Percentiles rank a stretch among this genome's conserved stretches.
These are phyloP conservation scores for Zygoascus bituminiphila DNA, from an alignment of 805 yeast species.

Conservation along the genomic window DNA sequence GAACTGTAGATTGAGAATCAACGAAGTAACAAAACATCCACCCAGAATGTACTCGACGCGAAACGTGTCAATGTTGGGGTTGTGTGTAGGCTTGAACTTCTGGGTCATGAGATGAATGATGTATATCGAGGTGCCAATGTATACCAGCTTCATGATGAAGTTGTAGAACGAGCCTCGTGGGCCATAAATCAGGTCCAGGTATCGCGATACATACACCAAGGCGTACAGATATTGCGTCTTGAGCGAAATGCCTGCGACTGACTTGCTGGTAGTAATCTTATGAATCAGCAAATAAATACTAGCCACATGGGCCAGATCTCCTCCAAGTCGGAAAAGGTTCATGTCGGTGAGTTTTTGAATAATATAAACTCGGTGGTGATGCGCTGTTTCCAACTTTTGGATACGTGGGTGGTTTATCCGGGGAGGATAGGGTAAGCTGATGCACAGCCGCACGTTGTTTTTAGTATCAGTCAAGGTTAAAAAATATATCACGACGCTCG, in stretches of 20 bases:
- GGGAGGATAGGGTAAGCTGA: not conserved
- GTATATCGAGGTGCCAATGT: constrained; percentile 66
- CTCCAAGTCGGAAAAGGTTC: constrained; percentile 11
- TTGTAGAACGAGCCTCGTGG: constrained; percentile 53
- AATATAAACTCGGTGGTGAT: not conserved
- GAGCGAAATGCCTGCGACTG: constrained; percentile 77
- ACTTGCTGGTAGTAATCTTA: constrained; percentile 53
- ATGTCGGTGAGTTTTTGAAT: not conserved
- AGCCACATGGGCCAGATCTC: constrained; percentile 72
- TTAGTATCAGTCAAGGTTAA: not conserved
- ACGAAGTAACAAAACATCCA: constrained; percentile 49
- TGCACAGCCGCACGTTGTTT: not conserved
- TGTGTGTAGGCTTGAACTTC: constrained; percentile 48
- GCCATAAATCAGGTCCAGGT: constrained; percentile 48
- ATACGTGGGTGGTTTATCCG: not conserved
- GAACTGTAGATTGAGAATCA: constrained; percentile 62
- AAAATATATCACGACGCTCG: not conserved
- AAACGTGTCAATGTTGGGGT: constrained; percentile 65
- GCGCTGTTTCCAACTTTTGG: not conserved
- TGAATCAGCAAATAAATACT: constrained; percentile 69
- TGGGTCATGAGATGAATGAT: constrained; percentile 62
- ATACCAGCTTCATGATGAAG: constrained; percentile 71
- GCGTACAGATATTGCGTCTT: constrained; percentile 81
- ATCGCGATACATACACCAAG: constrained; percentile 64
- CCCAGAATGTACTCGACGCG: constrained; percentile 61